Evolutionary conservation across 352 stramenopile genomes (phyloP), one percentile per base, ranked within the genome.

Genomic region (Aphanomyces astaci): DNA sequence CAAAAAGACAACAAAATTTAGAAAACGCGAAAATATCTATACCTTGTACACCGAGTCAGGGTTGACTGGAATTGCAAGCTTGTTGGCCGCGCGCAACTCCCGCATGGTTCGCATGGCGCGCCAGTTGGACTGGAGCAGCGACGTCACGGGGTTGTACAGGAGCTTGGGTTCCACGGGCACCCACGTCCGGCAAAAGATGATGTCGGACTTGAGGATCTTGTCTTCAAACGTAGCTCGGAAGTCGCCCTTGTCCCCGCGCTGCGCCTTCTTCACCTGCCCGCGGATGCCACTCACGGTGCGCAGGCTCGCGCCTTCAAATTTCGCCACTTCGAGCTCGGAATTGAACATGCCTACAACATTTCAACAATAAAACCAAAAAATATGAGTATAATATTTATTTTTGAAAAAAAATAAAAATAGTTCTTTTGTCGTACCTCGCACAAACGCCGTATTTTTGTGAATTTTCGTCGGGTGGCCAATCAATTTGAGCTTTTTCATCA

Each of bases 401-500:
- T n/a, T n/a, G n/a, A n/a, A n/a, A n/a, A n/a, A n/a, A n/a, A n/a
- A n/a, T n/a, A n/a, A n/a, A n/a, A n/a, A n/a, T n/a, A n/a, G n/a
- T n/a, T 19, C 22, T 0, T 1, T 19, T 53, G n/a, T 39, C 30
- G 9, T 39, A 59, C 51, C 51, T 59, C 51, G 51, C 78, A 99
- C 96, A 75, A 99, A 99, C 27, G 97, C 96, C 55, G 97, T 99
- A 79, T 99, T 99, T 76, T 98, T 98, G 84, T 92, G 84, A 60
- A 99, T 98, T 78, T 99, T 99, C 43, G 81, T 90, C 2, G 98
- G 97, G 22, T 92, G 97, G 72, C 98, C 98, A 28, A 99, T 97
- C 11, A 99, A 86, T 82, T 99, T 99, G 52, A 99, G 88, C 81
- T 99, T 99, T 82, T 99, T 99, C 64, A 99, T 94, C 31, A 99